Percentiles rank a stretch among this genome's conserved stretches.
phyloP scores from a whole-genome alignment of 495 filamentous ascomycete species.

The Aspergillus baeticus region DNA sequence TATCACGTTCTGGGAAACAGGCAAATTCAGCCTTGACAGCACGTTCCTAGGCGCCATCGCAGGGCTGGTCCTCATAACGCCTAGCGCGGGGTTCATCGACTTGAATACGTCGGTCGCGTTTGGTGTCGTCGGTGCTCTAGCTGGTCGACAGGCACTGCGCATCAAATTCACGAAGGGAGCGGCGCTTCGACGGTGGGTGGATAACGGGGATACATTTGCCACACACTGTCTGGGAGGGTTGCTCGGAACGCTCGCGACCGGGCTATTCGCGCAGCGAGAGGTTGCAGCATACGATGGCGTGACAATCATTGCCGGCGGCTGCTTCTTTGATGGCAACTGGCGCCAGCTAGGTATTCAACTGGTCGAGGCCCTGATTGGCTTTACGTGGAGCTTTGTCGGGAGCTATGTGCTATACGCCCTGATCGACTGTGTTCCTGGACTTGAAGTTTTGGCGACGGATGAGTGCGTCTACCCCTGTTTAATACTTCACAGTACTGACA shows the following conservation, averaged over 20 bases:
- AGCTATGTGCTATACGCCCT: conserved; percentile 29
- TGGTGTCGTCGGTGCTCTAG: conserved; percentile 38
- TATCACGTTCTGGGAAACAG: conserved; percentile 43
- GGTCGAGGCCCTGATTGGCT: conserved; percentile 39
- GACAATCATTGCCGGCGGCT: conserved; percentile 36
- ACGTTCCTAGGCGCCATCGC: conserved; percentile 52
- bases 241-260: conserved; percentile 36
- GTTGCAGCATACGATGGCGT: conserved; percentile 43
- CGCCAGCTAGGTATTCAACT: conserved; percentile 54
- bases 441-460: conserved; percentile 32
- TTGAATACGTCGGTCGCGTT: conserved; percentile 44
- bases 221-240: conserved; percentile 47
- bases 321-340: conserved; percentile 50
- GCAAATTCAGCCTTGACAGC: conserved; percentile 46
- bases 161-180: conserved; percentile 46
- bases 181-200: conserved; percentile 35
- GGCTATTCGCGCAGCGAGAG: conserved; percentile 35
- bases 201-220: conserved; percentile 47
- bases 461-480: conserved; percentile 20
- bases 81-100: conserved; percentile 45
- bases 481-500: background rate
- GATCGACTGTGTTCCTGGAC: conserved; percentile 34
- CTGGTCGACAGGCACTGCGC: conserved; percentile 46
- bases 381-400: conserved; percentile 36
- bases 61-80: conserved; percentile 50